phyloP scores from a whole-genome alignment of 2,329 filamentous ascomycete species.

The Cladosporium velox region DNA sequence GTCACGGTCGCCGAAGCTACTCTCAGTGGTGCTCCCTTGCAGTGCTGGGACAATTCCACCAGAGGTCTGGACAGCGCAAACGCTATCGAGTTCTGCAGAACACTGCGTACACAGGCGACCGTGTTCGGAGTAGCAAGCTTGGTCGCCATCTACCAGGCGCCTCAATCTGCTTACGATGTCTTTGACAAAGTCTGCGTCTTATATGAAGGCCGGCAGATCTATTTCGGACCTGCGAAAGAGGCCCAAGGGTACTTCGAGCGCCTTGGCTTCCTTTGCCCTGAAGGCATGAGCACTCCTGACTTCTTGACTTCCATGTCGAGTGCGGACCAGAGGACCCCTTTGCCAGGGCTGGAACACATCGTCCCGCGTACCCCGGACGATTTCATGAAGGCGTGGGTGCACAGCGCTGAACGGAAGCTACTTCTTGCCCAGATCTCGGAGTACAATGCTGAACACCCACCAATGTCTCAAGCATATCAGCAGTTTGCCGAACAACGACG shows the following conservation, averaged over 20 bases:
- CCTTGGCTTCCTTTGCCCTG: slow-evolving; percentile 71
- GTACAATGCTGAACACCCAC: slow-evolving; percentile 49
- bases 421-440: slow-evolving; percentile 51
- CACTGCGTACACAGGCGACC: slow-evolving; percentile 66
- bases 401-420: slow-evolving; percentile 45
- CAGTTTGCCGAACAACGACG: slow-evolving; percentile 43
- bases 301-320: slow-evolving; percentile 73
- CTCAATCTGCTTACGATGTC: slow-evolving; percentile 67
- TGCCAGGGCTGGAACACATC: slow-evolving; percentile 57
- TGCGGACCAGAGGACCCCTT: slow-evolving; percentile 56
- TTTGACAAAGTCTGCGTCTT: slow-evolving; percentile 71
- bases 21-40: slow-evolving; percentile 56
- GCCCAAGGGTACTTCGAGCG: slow-evolving; percentile 70
- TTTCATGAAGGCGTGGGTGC: slow-evolving; percentile 54
- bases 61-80: slow-evolving; percentile 74
- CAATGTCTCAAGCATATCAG: slow-evolving; percentile 47
- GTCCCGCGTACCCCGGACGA: slow-evolving; percentile 68
- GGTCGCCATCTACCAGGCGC: slow-evolving; percentile 75
- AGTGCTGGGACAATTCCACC: slow-evolving; percentile 79
- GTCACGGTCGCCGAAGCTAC: slow-evolving; percentile 80
- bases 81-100: slow-evolving; percentile 73
- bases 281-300: slow-evolving; percentile 71
- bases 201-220: slow-evolving; percentile 70
- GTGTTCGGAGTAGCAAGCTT: slow-evolving; percentile 65
- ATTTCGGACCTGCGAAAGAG: slow-evolving; percentile 64